Percentiles rank a stretch among this genome's conserved stretches.
These are phyloP conservation scores for Podila epigama DNA, from an alignment of 192 early-diverging fungal species.

Conservation along the genomic window DNA sequence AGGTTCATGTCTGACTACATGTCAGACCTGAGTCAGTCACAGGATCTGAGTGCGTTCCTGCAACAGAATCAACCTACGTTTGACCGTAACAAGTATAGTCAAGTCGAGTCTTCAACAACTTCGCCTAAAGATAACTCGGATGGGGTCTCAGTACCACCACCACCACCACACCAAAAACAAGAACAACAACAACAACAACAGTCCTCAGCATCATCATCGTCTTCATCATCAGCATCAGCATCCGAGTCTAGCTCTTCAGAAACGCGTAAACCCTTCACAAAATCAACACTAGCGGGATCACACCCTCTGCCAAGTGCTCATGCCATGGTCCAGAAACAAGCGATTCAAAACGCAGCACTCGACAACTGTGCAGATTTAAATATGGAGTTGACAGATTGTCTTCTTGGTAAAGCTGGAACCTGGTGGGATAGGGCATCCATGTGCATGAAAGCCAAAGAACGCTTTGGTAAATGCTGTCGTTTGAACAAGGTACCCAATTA, in stretches of 20 bases:
- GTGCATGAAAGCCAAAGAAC: constrained; percentile 40
- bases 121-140: not conserved
- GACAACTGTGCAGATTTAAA: constrained; percentile 48
- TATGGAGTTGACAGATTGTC: constrained; percentile 35
- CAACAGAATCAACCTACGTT: constrained; percentile 39
- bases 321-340: constrained; percentile 19
- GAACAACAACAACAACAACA: not conserved
- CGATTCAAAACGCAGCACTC: constrained; percentile 22
- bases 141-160: not conserved
- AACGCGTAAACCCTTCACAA: not conserved
- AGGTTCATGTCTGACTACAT: constrained; percentile 45
- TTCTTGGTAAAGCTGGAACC: constrained; percentile 21
- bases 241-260: not conserved
- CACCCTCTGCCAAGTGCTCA: constrained; percentile 13
- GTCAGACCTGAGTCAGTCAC: constrained; percentile 34
- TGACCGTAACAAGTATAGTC: constrained; percentile 16
- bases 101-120: not conserved
- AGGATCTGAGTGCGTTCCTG: constrained; percentile 46
- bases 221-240: constrained; percentile 3
- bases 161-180: not conserved
- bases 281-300: not conserved
- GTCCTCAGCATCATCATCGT: not conserved
- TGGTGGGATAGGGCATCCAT: constrained; percentile 45
- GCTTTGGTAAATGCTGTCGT: constrained; percentile 22
- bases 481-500: constrained; percentile 24